phyloP scores from a whole-genome alignment of 116 monocot genomes.

The Posidonia oceanica region DNA sequence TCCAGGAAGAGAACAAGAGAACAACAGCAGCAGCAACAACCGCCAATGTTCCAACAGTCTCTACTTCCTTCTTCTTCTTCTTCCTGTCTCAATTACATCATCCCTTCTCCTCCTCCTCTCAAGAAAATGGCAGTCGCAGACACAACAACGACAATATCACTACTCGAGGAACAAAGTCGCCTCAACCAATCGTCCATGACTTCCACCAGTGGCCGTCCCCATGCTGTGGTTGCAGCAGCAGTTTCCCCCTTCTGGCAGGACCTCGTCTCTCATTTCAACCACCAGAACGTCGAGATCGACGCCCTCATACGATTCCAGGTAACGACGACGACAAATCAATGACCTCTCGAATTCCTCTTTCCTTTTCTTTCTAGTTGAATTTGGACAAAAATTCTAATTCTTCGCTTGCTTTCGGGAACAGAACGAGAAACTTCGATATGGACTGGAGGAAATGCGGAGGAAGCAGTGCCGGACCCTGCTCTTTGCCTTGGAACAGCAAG shows the following conservation, averaged over 20 bases:
- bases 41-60: no score
- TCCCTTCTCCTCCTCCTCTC: not conserved
- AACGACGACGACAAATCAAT: not conserved
- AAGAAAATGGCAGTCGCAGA: no score
- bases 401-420: not conserved
- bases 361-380: no score
- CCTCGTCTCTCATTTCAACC: conserved; percentile 17
- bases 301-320: conserved; percentile 39
- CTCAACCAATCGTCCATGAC: conserved; percentile 19
- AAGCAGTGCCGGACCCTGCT: conserved; percentile 15
- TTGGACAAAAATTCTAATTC: no score
- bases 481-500: conserved; percentile 10
- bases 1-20: no score
- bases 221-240: not conserved
- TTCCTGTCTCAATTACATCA: no score
- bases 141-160: no score
- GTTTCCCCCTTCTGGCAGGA: conserved; percentile 9
- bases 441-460: conserved; percentile 26
- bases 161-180: conserved; percentile 7
- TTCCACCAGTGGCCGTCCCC: conserved; percentile 40
- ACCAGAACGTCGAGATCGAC: conserved; percentile 40
- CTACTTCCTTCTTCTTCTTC: no score
- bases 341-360: not conserved
- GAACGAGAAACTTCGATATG: conserved; percentile 16
- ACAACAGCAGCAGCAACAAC: no score